Base-by-base conservation (phyloP, 192 early-diverging fungal species). In the Dimargaris verticillata region DNA sequence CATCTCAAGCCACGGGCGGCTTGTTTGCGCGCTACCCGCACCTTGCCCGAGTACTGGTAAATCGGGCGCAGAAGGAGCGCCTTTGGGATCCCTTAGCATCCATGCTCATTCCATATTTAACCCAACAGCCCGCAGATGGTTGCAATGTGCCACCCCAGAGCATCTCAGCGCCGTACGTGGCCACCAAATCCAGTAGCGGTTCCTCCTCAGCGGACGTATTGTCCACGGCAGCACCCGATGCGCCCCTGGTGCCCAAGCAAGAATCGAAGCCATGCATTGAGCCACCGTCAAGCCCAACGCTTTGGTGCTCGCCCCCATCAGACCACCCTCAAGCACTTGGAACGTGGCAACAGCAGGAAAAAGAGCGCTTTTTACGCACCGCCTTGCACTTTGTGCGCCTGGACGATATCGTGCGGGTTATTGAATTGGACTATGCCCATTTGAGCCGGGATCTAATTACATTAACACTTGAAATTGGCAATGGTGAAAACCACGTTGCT, bases 61-160 rank as follows among this genome's bases (percentile, higher is more conserved):
- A 68, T 7, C 62, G 63, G 14, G 61, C 68, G 0, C 82, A 87
- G 52, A 87, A 87, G 66, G 81, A 80, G 57, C 80, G 79, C 18
- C 64, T 87, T 18, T 87, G 84, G 84, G 78, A 75, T 28, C 84
- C 84, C 0, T 63, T 87, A n/a, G 72, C 84, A 0, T 73, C 71
- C 5, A 86, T 86, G 84, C 68, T 74, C 63, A 66, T 68, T 11
- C 66, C 69, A 38, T 38, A 5, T 7, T 38, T 38, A 7, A 7
- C 33, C 33, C 33, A 38, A 7, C 33, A 38, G 33, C 33, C 33
- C 33, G 33, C 33, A 7, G 33, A 38, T 38, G 33, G 33, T 7
- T 38, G 33, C 33, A 38, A 38, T 38, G 33, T 38, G 33, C 33
- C 33, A 38, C 33, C 33, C 33, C 33, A 38, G 7, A 7, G 3